These are phyloP conservation scores for Lycium ferocissimum DNA, from an alignment of 257 asterid genomes.

Conservation along the genomic window DNA sequence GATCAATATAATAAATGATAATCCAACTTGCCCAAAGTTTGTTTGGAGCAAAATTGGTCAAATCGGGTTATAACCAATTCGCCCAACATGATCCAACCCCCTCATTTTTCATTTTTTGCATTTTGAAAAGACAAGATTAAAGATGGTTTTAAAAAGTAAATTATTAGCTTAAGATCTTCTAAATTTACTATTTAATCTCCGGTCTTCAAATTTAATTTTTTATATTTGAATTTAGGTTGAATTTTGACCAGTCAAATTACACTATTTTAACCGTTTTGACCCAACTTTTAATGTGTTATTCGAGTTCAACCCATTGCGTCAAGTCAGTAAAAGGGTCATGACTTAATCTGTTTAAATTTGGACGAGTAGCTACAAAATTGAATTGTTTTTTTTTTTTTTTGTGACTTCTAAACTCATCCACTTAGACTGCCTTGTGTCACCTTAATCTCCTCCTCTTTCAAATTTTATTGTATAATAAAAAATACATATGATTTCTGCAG, in stretches of 20 bases:
- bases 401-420: not conserved
- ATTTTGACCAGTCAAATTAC: not conserved
- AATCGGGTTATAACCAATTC: too few species aligned
- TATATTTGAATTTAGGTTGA: too few species aligned
- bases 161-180: too few species aligned
- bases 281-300: not conserved
- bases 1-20: not conserved
- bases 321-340: not conserved
- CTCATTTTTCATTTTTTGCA: too few species aligned
- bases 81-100: not conserved
- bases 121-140: too few species aligned
- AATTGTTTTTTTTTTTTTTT: not conserved
- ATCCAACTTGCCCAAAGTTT: too few species aligned
- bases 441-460: not conserved
- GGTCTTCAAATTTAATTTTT: not conserved
- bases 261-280: not conserved
- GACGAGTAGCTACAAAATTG: not conserved
- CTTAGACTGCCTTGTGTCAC: not conserved
- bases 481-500: constrained; percentile 39
- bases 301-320: too few species aligned
- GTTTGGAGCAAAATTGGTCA: not conserved
- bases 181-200: not conserved
- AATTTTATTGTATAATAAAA: not conserved
- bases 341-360: not conserved
- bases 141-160: too few species aligned